Evolutionary conservation across 1,139 yeast genomes (phyloP), one percentile per base, ranked within the genome.

Genomic region (Diutina sp.): DNA sequence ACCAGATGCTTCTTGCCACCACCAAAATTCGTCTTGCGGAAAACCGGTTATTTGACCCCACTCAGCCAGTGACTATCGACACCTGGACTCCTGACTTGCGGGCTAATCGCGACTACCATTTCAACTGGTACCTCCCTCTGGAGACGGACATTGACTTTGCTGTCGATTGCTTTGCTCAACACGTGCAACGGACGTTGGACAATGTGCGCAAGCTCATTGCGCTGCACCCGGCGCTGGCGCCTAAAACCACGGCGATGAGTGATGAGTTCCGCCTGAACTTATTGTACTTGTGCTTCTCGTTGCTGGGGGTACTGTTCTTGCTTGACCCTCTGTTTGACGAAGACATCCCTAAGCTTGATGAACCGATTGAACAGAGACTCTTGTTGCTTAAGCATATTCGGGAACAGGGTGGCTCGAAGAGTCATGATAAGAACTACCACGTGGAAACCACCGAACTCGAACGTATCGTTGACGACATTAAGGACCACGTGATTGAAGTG

Each of bases 41-140:
- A 63, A 73, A 75, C 58, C 72, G 84, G 55, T 66, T 85, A 47
- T 77, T 85, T 48, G 53, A 50, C 53, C 53, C 53, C 21, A n/a
- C 29, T 21, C 11, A 32, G 41, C 44, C 53, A 14, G 18, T 32
- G 11, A 30, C 45, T 16, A 38, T 50, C 21, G 53, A 30, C n/a
- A 32, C 41, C 45, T 50, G 53, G 53, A 16, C 53, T 9, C 44
- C 44, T 12, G 44, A 50, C 12, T 9, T 32, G 4, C 41, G 41
- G 11, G 28, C 44, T 9, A n/a, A 30, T 1, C 35, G 51, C 32
- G 44, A 32, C 45, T 50, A 50, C 35, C 53, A 50, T 4, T 84
- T 90, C 62, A 72, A 77, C 1, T 93, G 99, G 99, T 90, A 84
- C 64, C 67, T 78, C 0, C 97, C 98, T 0, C 64, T 73, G 0